A percentile compares a stretch with the other conserved stretches of the same genome.
Conservation (phyloP, 331 rosid genomes). For the Cydonia oblonga region DNA sequence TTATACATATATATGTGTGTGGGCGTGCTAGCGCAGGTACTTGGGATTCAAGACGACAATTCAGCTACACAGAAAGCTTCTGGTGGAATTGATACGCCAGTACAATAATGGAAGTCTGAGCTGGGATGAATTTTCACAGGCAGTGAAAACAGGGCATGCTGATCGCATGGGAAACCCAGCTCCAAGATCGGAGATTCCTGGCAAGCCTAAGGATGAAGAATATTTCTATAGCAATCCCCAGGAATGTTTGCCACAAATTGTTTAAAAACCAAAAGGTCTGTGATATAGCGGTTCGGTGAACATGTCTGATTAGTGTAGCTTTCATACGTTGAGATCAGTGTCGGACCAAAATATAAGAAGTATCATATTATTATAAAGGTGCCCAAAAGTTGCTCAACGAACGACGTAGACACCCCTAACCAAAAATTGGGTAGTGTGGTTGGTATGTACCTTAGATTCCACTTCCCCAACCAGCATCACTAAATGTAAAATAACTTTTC, state of each 20-base stretch:
- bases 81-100: conserved; percentile 12
- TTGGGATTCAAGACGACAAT: conserved; percentile 18
- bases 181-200: conserved; percentile 10
- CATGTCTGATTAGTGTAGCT: too few relatives aligned
- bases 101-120: conserved; percentile 15
- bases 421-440: not conserved
- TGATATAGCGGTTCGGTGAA: not conserved
- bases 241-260: conserved; percentile 13
- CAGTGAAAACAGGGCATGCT: conserved; percentile 18
- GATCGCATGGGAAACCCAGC: conserved; percentile 7
- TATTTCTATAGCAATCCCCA: conserved; percentile 19
- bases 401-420: not conserved
- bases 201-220: conserved; percentile 20
- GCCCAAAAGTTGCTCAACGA: too few relatives aligned
- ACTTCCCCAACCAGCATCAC: not conserved
- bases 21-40: not conserved
- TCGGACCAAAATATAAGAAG: too few relatives aligned
- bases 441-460: too few relatives aligned
- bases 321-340: too few relatives aligned
- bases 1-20: not conserved
- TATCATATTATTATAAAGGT: too few relatives aligned
- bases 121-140: conserved; percentile 19
- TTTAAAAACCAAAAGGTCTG: not conserved
- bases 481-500: not conserved
- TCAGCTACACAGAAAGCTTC: conserved; percentile 2